These are phyloP conservation scores for Candida arabinofermentans DNA, from an alignment of 805 yeast species.

Conservation along the genomic window DNA sequence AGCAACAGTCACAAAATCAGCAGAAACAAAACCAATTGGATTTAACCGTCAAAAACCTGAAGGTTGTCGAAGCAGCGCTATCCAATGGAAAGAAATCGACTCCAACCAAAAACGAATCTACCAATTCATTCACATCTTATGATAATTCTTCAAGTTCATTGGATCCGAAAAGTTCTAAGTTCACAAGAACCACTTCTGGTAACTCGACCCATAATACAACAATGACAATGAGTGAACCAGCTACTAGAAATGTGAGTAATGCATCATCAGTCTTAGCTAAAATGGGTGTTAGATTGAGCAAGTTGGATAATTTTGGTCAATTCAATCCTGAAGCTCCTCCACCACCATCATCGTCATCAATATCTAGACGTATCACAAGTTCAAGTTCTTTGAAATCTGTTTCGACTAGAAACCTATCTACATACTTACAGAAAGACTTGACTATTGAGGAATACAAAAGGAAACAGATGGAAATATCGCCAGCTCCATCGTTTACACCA, in stretches of 20 bases:
- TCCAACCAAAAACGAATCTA: neutral
- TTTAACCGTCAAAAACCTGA: conserved; percentile 3
- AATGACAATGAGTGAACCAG: neutral
- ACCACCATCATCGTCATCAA: neutral
- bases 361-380: conserved; percentile 1
- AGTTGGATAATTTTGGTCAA: conserved; percentile 17
- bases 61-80: conserved; percentile 2
- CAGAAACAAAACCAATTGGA: conserved; percentile 1
- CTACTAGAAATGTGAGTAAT: conserved; percentile 7
- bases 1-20: neutral
- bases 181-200: neutral
- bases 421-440: conserved; percentile 17
- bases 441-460: conserved; percentile 20
- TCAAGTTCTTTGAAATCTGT: conserved; percentile 21
- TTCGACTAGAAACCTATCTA: conserved; percentile 26
- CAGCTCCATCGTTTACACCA: neutral
- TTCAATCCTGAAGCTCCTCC: neutral
- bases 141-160: conserved; percentile 13
- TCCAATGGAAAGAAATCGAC: neutral
- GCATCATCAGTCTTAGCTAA: conserved; percentile 24
- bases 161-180: conserved; percentile 19
- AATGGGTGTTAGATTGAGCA: conserved; percentile 27
- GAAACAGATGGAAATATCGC: neutral
- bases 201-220: neutral
- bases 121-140: neutral